Conservation (phyloP, 2,329 filamentous ascomycete species). For the Phyllosticta paracitricarpa region DNA sequence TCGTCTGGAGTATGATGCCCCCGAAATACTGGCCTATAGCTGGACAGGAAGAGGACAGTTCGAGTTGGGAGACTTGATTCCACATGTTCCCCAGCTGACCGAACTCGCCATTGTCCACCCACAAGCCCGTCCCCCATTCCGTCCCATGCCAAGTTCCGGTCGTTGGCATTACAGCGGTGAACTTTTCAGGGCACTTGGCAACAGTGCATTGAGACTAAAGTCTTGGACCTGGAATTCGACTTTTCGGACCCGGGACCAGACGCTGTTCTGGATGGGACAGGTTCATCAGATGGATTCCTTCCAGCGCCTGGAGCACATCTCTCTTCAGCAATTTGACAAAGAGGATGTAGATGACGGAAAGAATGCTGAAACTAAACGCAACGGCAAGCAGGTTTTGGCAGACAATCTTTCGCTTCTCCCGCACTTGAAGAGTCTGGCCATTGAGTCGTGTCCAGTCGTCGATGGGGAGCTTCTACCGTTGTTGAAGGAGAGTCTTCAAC, state of each 20-base stretch:
- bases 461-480: constrained; percentile 57
- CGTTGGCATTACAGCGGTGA: constrained; percentile 60
- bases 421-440: constrained; percentile 54
- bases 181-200: constrained; percentile 55
- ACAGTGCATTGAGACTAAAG: constrained; percentile 35
- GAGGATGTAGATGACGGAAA: neutral
- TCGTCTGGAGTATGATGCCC: constrained; percentile 59
- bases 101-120: constrained; percentile 64
- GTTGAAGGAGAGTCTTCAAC: constrained; percentile 55
- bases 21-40: constrained; percentile 44
- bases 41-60: constrained; percentile 45
- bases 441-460: constrained; percentile 66
- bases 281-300: constrained; percentile 37
- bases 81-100: constrained; percentile 54
- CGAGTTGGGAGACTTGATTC: constrained; percentile 49
- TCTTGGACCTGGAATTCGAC: constrained; percentile 49
- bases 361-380: constrained; percentile 22
- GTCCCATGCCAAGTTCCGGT: constrained; percentile 25
- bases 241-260: constrained; percentile 26
- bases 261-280: constrained; percentile 26
- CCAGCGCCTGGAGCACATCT: constrained; percentile 26
- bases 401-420: constrained; percentile 49
- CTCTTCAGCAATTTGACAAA: constrained; percentile 25
- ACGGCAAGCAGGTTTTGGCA: constrained; percentile 34
- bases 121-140: constrained; percentile 57